Conservation (phyloP, 139 green algal species). For the Mesotaenium endlicherianum region DNA sequence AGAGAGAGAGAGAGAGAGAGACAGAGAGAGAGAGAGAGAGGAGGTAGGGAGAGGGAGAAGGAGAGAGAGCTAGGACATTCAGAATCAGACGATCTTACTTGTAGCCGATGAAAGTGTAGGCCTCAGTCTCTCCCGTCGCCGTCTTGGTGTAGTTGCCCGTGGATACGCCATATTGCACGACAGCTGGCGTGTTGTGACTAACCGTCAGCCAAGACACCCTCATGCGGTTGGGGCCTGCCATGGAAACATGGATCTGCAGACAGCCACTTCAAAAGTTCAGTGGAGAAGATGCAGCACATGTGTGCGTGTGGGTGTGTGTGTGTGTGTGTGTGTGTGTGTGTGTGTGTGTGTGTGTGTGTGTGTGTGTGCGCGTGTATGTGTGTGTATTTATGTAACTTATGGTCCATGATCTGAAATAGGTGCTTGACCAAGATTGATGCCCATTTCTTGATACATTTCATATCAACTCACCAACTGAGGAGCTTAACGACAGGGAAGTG, state of each 20-base stretch:
- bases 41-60: no score
- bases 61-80: no score
- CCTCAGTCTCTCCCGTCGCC: background rate
- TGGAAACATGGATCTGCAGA: slow-evolving; percentile 24
- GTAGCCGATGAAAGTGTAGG: slow-evolving; percentile 18
- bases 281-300: background rate
- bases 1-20: no score
- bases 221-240: slow-evolving; percentile 9
- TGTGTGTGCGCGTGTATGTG: background rate
- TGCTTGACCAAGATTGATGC: no score
- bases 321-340: background rate
- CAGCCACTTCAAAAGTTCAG: background rate
- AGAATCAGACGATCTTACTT: no score
- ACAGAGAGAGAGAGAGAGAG: background rate
- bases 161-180: slow-evolving; percentile 29
- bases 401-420: no score
- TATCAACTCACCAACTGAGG: no score
- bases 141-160: background rate
- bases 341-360: background rate
- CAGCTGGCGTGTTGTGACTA: background rate
- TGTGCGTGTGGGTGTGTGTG: background rate
- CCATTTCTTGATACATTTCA: no score
- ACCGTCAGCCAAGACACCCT: slow-evolving; percentile 5
- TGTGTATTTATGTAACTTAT: slow-evolving; percentile 7
- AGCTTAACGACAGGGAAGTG: no score